These are phyloP conservation scores for Karstenula rhodostoma DNA, from an alignment of 2,329 filamentous ascomycete genomes.

Conservation along the genomic window DNA sequence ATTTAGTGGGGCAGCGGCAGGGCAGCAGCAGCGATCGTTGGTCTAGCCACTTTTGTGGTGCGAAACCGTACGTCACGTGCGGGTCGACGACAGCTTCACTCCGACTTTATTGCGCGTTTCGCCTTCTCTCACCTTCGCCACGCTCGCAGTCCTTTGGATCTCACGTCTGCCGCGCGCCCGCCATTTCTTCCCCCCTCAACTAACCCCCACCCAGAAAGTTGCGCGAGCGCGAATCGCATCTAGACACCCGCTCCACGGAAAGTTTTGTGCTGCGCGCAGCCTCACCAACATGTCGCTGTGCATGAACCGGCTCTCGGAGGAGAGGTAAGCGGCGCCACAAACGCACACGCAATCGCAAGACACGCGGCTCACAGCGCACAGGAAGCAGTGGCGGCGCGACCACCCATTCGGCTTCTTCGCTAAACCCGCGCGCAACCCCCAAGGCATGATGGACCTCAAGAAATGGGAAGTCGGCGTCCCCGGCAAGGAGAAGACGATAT, in stretches of 20 bases:
- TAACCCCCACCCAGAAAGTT: background rate
- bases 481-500: constrained; percentile 95
- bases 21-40: constrained; percentile 16
- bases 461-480: constrained; percentile 96
- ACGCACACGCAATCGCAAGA: background rate
- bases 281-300: constrained; percentile 77
- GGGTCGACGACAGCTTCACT: constrained; percentile 8
- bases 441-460: constrained; percentile 89
- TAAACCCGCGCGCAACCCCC: constrained; percentile 79
- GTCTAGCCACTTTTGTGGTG: constrained; percentile 13
- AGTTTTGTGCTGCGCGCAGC: constrained; percentile 14
- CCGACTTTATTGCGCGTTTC: background rate
- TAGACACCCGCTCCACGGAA: background rate
- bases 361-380: constrained; percentile 50
- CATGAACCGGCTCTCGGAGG: constrained; percentile 69
- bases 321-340: constrained; percentile 38
- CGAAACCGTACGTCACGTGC: constrained; percentile 32
- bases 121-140: constrained; percentile 5
- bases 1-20: constrained; percentile 27
- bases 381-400: constrained; percentile 96
- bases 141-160: background rate
- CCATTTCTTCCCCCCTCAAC: background rate
- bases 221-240: background rate
- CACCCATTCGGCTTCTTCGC: constrained; percentile 98
- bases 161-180: background rate